Evolutionary conservation across 139 green algal genomes (phyloP).

Genomic region (Closterium sp.): DNA sequence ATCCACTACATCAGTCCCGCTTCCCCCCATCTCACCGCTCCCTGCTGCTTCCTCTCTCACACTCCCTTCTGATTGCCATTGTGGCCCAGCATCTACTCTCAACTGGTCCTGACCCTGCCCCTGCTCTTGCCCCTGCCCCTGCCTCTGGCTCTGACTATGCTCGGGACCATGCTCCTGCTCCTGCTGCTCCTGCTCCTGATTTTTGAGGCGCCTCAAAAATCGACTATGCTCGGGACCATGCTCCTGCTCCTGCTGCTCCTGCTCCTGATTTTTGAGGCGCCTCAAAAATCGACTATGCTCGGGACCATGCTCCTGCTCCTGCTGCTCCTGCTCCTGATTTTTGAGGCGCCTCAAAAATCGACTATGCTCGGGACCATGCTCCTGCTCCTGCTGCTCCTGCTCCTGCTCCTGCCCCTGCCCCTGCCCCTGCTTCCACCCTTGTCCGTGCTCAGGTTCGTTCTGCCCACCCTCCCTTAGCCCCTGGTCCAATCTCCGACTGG

Average conservation of each 20-base stretch:
- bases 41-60: background rate
- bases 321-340: background rate
- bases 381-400: background rate
- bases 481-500: too few relatives aligned
- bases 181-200: background rate
- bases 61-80: background rate
- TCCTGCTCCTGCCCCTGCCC: background rate
- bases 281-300: too few relatives aligned
- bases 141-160: too few relatives aligned
- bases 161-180: background rate
- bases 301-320: background rate
- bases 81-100: background rate
- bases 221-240: background rate
- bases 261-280: too few relatives aligned
- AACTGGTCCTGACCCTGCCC: background rate
- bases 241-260: background rate
- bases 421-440: background rate
- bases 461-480: background rate
- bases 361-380: too few relatives aligned
- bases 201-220: too few relatives aligned
- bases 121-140: background rate
- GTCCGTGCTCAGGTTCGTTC: background rate
- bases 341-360: too few relatives aligned
- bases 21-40: background rate
- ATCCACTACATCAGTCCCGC: background rate